phyloP scores from a whole-genome alignment of 1,284 basidiomycete species.

The Cryptococcus sp. region DNA sequence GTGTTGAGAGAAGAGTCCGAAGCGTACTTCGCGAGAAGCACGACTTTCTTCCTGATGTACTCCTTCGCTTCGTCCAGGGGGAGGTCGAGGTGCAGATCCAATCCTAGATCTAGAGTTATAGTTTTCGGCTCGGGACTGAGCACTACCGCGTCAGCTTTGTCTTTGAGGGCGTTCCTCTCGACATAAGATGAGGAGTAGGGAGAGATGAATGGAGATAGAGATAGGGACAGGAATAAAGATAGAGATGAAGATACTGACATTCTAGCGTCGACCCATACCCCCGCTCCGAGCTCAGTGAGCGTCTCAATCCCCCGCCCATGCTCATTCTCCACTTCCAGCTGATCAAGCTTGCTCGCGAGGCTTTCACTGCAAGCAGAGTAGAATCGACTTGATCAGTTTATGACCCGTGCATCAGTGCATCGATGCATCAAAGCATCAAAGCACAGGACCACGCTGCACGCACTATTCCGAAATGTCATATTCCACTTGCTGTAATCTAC shows the following conservation, averaged over 20 bases:
- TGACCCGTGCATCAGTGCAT: not conserved
- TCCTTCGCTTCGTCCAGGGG: conserved; percentile 19
- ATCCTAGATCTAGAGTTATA: conserved; percentile 40
- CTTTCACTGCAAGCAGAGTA: conserved; percentile 4
- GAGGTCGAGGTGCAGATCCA: conserved; percentile 40
- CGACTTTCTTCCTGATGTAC: conserved; percentile 25
- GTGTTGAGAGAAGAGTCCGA: conserved; percentile 2
- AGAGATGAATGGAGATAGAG: not conserved
- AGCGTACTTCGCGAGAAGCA: conserved; percentile 27
- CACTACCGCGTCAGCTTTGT: not conserved
- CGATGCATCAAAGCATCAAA: not conserved
- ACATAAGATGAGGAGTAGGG: not conserved
- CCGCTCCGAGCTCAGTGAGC: conserved; percentile 37
- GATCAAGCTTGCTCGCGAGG: not conserved
- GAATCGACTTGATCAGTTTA: not conserved
- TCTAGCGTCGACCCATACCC: conserved; percentile 36
- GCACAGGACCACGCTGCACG: not conserved
- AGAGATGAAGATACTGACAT: conserved; percentile 25
- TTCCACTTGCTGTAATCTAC: conserved; percentile 1
- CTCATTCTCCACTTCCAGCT: conserved; percentile 15
- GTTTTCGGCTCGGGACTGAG: conserved; percentile 24
- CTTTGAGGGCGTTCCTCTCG: not conserved
- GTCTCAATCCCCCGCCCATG: conserved; percentile 14
- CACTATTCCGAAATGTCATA: conserved; percentile 19
- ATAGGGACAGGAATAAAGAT: too few relatives aligned